Conservation (phyloP, 1,284 basidiomycete genomes). For the Takashimella tepidaria region DNA sequence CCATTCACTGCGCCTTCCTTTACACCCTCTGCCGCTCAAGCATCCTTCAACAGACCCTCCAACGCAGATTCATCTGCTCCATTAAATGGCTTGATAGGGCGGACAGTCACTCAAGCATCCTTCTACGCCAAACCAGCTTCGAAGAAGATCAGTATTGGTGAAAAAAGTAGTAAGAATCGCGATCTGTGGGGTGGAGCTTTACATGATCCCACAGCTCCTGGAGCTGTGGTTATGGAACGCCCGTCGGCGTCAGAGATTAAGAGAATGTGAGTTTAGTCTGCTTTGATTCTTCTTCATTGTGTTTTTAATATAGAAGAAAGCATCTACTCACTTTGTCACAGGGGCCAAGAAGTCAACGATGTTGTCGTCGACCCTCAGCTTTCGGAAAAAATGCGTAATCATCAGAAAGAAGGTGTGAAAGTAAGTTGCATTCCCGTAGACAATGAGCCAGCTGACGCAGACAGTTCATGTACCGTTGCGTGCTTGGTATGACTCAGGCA, state of each 20-base stretch:
- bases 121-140: constrained; percentile 31
- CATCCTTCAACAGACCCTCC: neutral
- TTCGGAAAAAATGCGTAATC: constrained; percentile 69
- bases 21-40: neutral
- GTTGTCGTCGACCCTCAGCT: constrained; percentile 94
- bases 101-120: constrained; percentile 18
- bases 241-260: constrained; percentile 71
- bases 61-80: too few relatives aligned
- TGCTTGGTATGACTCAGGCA: constrained; percentile 87
- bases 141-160: constrained; percentile 34
- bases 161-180: constrained; percentile 35
- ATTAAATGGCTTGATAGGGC: too few relatives aligned
- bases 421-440: constrained; percentile 17
- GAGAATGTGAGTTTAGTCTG: constrained; percentile 57
- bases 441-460: constrained; percentile 5
- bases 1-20: constrained; percentile 3
- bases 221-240: constrained; percentile 79
- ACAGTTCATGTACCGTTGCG: constrained; percentile 88
- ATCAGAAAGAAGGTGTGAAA: constrained; percentile 77
- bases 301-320: neutral
- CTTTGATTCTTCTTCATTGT: too few relatives aligned
- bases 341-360: constrained; percentile 56
- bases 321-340: constrained; percentile 11
- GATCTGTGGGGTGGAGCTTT: constrained; percentile 27
- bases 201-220: constrained; percentile 62